These are phyloP conservation scores for Tagetes erecta DNA, from an alignment of 129 eudicot genomes.

Conservation along the genomic window DNA sequence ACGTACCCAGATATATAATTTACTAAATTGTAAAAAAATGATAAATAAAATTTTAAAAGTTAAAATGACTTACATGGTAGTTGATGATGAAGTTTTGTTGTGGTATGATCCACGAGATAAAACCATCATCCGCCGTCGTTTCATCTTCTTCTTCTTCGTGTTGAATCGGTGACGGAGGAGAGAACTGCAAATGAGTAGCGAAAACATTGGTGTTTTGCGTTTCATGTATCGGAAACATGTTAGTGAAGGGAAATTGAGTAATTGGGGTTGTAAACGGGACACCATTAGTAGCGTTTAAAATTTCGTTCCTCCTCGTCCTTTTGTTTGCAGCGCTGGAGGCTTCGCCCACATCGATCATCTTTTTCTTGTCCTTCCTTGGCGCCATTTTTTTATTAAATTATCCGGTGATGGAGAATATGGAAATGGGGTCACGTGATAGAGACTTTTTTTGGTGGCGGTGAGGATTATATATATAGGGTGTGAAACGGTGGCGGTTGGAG, in stretches of 20 bases:
- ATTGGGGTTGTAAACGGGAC: background rate
- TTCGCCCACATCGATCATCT: conserved; percentile 4
- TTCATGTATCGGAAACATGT: background rate
- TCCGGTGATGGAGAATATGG: background rate
- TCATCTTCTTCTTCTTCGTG: background rate
- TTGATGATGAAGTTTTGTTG: conserved; percentile 1
- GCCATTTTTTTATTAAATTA: background rate
- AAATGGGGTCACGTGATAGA: background rate
- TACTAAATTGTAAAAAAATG: too few relatives aligned
- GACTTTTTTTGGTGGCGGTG: background rate
- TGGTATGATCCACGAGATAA: background rate
- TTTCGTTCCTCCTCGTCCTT: background rate
- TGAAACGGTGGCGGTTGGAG: background rate
- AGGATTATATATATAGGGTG: conserved; percentile 4
- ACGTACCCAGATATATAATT: too few relatives aligned
- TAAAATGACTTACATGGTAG: background rate
- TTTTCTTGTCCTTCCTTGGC: background rate
- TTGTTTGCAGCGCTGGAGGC: background rate
- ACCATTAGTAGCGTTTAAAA: background rate
- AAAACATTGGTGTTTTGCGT: background rate
- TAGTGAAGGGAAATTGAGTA: background rate
- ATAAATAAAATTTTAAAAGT: too few relatives aligned
- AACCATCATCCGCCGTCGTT: background rate
- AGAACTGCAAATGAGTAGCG: background rate
- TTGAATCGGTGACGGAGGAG: conserved; percentile 5